Evolutionary conservation across 2,329 filamentous ascomycete genomes (phyloP).

Genomic region (Curvularia sp.): DNA sequence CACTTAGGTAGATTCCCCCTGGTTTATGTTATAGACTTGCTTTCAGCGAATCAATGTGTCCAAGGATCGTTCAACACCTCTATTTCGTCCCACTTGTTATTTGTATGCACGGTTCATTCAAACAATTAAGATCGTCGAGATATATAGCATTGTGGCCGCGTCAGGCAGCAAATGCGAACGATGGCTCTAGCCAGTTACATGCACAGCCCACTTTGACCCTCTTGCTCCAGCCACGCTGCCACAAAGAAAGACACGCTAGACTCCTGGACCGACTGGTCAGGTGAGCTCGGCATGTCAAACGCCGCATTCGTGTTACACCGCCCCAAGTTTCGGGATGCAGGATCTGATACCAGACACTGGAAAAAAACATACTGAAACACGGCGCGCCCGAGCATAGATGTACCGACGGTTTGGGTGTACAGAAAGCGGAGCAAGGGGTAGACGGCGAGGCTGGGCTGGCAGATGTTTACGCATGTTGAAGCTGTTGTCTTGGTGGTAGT

Average conservation of each 20-base stretch:
- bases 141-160: background rate
- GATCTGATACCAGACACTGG: constrained; percentile 27
- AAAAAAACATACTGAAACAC: constrained; percentile 33
- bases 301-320: constrained; percentile 14
- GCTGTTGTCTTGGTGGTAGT: background rate
- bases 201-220: background rate
- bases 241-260: background rate
- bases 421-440: background rate
- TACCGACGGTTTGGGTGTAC: background rate
- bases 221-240: background rate
- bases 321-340: constrained; percentile 15
- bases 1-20: constrained; percentile 3
- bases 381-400: constrained; percentile 18
- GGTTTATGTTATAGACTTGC: constrained; percentile 12
- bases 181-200: background rate
- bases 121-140: background rate
- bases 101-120: background rate
- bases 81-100: background rate
- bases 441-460: background rate
- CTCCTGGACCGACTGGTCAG: constrained; percentile 8
- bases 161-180: background rate
- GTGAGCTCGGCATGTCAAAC: constrained; percentile 18
- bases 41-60: constrained; percentile 6
- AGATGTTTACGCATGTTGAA: background rate
- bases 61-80: background rate